Conservation (phyloP, 768 basidiomycete genomes). For the Trametes maxima region DNA sequence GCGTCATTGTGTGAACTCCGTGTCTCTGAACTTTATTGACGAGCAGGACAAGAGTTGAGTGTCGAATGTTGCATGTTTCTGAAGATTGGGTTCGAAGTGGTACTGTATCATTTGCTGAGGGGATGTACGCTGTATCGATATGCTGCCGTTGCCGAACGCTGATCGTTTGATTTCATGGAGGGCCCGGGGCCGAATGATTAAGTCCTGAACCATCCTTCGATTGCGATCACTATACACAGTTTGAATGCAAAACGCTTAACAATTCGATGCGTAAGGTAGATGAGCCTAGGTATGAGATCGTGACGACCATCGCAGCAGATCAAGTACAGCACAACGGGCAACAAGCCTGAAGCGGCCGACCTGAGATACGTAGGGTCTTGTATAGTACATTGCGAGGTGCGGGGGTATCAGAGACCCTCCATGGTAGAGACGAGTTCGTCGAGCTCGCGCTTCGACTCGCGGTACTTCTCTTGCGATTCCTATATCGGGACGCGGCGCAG, state of each 20-base stretch:
- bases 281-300: constrained; percentile 14
- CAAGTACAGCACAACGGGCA: neutral
- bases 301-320: constrained; percentile 16
- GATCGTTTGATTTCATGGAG: neutral
- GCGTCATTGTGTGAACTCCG: constrained; percentile 87
- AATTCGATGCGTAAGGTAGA: constrained; percentile 18
- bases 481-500: constrained; percentile 34
- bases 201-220: neutral
- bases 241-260: constrained; percentile 15
- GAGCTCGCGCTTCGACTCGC: constrained; percentile 74
- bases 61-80: neutral
- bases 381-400: constrained; percentile 15
- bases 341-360: neutral
- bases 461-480: constrained; percentile 75
- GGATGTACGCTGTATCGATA: constrained; percentile 4
- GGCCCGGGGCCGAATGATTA: too few species aligned
- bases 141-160: neutral
- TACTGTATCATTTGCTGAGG: neutral
- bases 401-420: constrained; percentile 46
- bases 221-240: constrained; percentile 17
- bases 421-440: constrained; percentile 80
- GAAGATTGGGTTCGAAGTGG: constrained; percentile 7
- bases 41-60: constrained; percentile 37
- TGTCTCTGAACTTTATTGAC: constrained; percentile 77
- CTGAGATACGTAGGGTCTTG: constrained; percentile 2